Base-by-base conservation (phyloP, 345 rosid species). In the Litchi chinensis region DNA sequence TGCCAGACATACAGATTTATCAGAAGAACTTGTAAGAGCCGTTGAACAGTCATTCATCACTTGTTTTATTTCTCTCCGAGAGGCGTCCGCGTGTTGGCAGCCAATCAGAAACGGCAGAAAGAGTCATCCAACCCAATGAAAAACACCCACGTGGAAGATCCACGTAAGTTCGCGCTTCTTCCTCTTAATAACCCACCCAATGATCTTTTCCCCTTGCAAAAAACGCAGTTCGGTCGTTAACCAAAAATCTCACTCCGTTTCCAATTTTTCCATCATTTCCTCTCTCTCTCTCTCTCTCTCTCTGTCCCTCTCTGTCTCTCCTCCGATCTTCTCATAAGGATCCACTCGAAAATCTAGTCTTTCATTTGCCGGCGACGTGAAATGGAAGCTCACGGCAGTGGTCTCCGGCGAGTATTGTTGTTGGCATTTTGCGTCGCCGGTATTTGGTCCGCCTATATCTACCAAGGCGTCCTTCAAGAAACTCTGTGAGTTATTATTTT, bases 391-490 rank as follows among this genome's bases (percentile, higher is more conserved):
- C 95, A 90, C 48, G 93, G 92, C 32, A 73, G 90, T 74, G 92
- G 98, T 43, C 80, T 92, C 84, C 91, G 90, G 82, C 91, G 97
- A 54, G 80, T 89, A 50, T 52, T 94, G 19, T 70, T 93, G 71
- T 77, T 96, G 79, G 89, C 92, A 6, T 91, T 96, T 76, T 96
- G 99, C 85, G 93, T 94, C 78, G 90, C 95, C 76, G 98, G 99
- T 81, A 94, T 96, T 83, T 94, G 99, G 98, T 80, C 98, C 63
- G 97, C 98, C 13, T 96, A 96, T 76, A 91, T 96, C 73, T 96
- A 96, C 83, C 99, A 94, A 88, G 99, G 99, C 70, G 75, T 92
- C 84, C 97, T 96, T 64, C 99, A 96, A 68, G 99, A 96, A 74
- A 96, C 95, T 46, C 82, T 94, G 99, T 95, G 86, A 84, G 97